phyloP scores from a whole-genome alignment of 2,329 filamentous ascomycete species.

The Phaeosphaeria sp. region DNA sequence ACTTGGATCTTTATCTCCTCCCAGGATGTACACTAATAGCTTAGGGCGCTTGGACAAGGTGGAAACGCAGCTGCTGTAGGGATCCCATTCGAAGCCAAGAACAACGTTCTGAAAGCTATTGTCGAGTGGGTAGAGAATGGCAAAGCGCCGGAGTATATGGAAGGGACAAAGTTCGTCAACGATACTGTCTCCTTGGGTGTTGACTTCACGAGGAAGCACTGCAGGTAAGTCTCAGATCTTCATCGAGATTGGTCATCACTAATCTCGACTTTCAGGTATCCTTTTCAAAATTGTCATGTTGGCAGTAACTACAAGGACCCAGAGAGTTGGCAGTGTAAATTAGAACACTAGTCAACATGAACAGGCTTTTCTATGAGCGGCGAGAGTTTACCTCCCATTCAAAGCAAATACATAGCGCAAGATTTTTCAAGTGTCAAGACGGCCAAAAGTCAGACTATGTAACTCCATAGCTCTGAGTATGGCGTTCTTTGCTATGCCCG shows the following conservation, averaged over 20 bases:
- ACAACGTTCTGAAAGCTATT: slow-evolving; percentile 48
- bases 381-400: too few species aligned
- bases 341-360: too few species aligned
- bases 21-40: background rate
- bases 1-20: background rate
- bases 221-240: slow-evolving; percentile 33
- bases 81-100: slow-evolving; percentile 18
- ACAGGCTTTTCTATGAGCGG: too few species aligned
- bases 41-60: slow-evolving; percentile 30
- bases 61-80: slow-evolving; percentile 24
- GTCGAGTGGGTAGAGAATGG: slow-evolving; percentile 54
- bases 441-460: too few species aligned
- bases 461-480: too few species aligned
- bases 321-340: background rate
- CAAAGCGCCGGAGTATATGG: slow-evolving; percentile 46
- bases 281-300: background rate
- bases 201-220: slow-evolving; percentile 56
- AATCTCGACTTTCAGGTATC: background rate
- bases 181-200: slow-evolving; percentile 51
- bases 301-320: background rate
- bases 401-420: too few species aligned
- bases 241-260: background rate
- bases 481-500: too few species aligned
- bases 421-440: too few species aligned
- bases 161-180: slow-evolving; percentile 42